Percentiles rank a stretch among this genome's conserved stretches.
Evolutionary conservation across 352 stramenopile species (phyloP).

Genomic region (Phytophthora kernoviae): DNA sequence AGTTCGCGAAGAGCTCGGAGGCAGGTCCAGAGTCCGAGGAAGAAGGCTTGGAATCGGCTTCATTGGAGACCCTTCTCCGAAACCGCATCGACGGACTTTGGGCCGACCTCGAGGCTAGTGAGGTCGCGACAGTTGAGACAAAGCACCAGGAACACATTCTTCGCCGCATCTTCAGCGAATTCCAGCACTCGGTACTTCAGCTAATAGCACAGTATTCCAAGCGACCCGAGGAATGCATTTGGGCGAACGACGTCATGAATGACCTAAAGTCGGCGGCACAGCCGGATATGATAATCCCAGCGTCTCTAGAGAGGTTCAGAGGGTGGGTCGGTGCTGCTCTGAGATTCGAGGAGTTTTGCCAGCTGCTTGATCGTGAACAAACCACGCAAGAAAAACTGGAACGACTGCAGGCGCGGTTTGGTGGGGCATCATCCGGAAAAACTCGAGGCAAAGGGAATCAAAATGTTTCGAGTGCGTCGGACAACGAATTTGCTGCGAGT

Average conservation of each 20-base stretch:
- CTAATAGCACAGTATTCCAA: slow-evolving; percentile 33
- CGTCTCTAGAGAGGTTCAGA: slow-evolving; percentile 25
- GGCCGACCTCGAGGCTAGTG: slow-evolving; percentile 33
- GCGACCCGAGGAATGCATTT: slow-evolving; percentile 32
- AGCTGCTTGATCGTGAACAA: slow-evolving; percentile 31
- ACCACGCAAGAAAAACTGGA: slow-evolving; percentile 34
- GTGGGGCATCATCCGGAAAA: not conserved
- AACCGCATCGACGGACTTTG: slow-evolving; percentile 28
- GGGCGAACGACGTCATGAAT: slow-evolving; percentile 22
- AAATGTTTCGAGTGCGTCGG: not conserved
- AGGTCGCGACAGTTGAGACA: slow-evolving; percentile 27
- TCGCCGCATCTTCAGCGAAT: slow-evolving; percentile 28
- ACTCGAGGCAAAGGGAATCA: slow-evolving; percentile 1
- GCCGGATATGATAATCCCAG: slow-evolving; percentile 12
- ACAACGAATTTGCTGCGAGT: not conserved
- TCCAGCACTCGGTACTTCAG: slow-evolving; percentile 35
- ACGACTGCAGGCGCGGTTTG: slow-evolving; percentile 27
- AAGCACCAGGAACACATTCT: slow-evolving; percentile 21
- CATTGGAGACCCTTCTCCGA: slow-evolving; percentile 27
- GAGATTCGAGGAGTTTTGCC: slow-evolving; percentile 32
- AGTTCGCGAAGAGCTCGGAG: slow-evolving; percentile 10
- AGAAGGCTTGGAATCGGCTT: slow-evolving; percentile 14
- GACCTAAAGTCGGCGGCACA: slow-evolving; percentile 5
- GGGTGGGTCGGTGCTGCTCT: slow-evolving; percentile 35
- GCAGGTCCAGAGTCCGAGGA: slow-evolving; percentile 2